Evolutionary conservation across 805 yeast genomes (phyloP).

Genomic region (Metschnikowia aberdeeniae): DNA sequence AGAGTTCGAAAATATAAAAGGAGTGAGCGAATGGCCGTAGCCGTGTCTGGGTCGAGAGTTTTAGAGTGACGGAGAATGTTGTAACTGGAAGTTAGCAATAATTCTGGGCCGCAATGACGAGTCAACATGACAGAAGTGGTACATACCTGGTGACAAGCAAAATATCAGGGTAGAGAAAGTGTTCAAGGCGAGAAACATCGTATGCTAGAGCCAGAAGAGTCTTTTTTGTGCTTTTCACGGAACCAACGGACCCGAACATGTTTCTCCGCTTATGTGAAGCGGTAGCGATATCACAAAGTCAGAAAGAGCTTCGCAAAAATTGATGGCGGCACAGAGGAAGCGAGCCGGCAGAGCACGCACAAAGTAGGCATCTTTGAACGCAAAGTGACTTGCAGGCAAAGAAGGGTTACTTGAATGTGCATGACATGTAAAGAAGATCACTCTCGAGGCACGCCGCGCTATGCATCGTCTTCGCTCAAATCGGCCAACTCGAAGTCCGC

Average conservation of each 20-base stretch:
- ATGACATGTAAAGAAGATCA: not conserved
- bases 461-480: conserved; percentile 15
- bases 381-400: not conserved
- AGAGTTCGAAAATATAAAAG: conserved; percentile 2
- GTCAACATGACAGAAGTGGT: not conserved
- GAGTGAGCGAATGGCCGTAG: conserved; percentile 1
- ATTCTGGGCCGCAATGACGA: too few species aligned
- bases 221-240: not conserved
- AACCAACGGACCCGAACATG: not conserved
- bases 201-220: conserved; percentile 1
- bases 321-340: not conserved
- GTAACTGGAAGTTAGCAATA: not conserved
- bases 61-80: not conserved
- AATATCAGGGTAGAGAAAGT: not conserved
- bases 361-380: not conserved
- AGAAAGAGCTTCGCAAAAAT: too few species aligned
- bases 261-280: too few species aligned
- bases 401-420: not conserved
- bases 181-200: conserved; percentile 3
- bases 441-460: not conserved
- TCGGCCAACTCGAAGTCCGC: conserved; percentile 37
- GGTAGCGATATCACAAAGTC: not conserved
- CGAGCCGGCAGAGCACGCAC: not conserved
- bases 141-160: conserved; percentile 3
- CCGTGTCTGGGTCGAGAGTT: not conserved